Evolutionary conservation across 768 basidiomycete genomes (phyloP).

Genomic region (Lentinus tigrinus): DNA sequence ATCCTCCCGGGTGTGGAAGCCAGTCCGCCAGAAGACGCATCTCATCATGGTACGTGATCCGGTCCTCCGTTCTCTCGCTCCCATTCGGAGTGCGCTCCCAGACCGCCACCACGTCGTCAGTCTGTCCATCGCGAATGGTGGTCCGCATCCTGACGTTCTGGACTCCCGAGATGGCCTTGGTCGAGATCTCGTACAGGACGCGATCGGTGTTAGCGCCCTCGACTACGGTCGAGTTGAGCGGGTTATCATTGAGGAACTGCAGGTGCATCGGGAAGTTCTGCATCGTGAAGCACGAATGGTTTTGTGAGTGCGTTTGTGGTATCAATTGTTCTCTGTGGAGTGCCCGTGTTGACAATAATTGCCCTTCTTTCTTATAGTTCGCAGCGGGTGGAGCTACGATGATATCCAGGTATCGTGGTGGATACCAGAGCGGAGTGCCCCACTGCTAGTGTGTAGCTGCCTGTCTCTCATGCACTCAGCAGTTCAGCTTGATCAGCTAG

Average conservation of each 20-base stretch:
- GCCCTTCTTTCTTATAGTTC: no score
- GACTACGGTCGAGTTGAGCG: not conserved
- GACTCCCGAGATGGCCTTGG: not conserved
- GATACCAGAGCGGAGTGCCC: no score
- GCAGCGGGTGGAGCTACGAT: no score
- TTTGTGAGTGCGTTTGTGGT: no score
- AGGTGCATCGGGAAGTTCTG: no score
- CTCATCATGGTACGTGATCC: not conserved
- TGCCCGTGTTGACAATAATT: no score
- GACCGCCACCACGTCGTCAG: not conserved
- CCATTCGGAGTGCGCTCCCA: not conserved
- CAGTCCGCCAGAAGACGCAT: not conserved
- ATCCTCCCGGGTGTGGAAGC: not conserved
- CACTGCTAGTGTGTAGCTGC: no score
- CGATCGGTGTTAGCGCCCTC: not conserved
- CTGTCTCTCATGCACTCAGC: no score
- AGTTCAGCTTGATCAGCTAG: no score
- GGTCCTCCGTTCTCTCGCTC: not conserved
- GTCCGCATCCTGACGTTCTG: not conserved
- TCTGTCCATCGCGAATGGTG: not conserved
- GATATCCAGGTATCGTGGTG: no score
- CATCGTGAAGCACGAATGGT: no score
- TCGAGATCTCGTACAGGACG: not conserved
- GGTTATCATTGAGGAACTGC: not conserved
- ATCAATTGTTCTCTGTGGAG: no score